Base-by-base conservation (phyloP, 768 basidiomycete genomes). In the Daedaleopsis sinensis region DNA sequence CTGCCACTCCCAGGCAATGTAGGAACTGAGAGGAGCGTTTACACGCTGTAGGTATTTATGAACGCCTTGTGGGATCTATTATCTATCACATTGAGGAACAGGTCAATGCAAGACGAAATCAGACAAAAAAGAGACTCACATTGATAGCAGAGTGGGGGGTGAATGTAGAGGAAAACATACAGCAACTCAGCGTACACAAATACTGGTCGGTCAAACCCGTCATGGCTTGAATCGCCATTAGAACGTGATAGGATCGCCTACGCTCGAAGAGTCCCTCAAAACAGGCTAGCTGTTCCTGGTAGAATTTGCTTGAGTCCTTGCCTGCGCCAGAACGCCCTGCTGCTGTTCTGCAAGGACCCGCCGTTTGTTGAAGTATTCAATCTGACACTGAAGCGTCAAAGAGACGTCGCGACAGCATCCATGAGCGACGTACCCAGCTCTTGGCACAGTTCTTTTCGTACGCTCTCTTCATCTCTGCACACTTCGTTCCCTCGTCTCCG, bases 281-380 rank as follows among this genome's bases (percentile, higher is more conserved):
- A 42, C 39, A 2, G 18, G 3, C 27, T 27, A 58, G 27, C 48
- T 67, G 43, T 67, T 68, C 35, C 72, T 71, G n/a, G 70, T 67
- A 11, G 73, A 67, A 42, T 72, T 65, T 13, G 78, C 72, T 65
- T 81, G 81, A 18, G 53, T 69, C 48, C 74, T 73, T 23, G 75
- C 76, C 60, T 79, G 79, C 6, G 83, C 83, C 35, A 92, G 80
- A 55, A 88, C 77, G 43, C 86, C 85, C 68, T 88, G 91, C 74
- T 93, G 92, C 58, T 87, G 85, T 62, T 90, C 91, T 10, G 86
- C 90, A 54, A 95, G 83, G 38, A 93, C 84, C 55, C 95, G 82
- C 38, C 94, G 86, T 72, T 93, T 91, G 78, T 97, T 96, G 70
- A 98, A 97, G 73, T 98, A 96, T 27, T 92, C 91, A 68, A 98